A percentile compares a stretch with the other conserved stretches of the same genome.
Conservation (phyloP, 805 yeast genomes). For the Saturnispora serradocipensis region DNA sequence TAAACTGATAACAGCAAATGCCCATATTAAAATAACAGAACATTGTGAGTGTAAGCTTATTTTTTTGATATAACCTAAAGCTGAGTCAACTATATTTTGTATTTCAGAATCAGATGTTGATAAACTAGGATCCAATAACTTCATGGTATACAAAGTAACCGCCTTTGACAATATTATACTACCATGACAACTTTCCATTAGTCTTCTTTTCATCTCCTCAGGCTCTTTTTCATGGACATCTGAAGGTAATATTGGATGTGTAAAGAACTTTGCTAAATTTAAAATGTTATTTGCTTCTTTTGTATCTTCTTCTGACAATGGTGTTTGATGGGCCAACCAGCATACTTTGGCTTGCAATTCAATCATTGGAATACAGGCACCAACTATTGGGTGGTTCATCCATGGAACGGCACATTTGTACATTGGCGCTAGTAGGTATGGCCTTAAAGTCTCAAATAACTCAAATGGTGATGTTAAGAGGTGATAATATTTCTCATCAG, state of each 20-base stretch:
- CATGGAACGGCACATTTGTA: constrained; percentile 27
- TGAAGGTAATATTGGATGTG: constrained; percentile 13
- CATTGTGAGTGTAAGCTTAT: constrained; percentile 13
- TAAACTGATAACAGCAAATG: constrained; percentile 15
- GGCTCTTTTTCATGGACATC: constrained; percentile 13
- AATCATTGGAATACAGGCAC: constrained; percentile 30
- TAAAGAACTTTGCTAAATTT: constrained; percentile 12
- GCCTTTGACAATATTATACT: constrained; percentile 14
- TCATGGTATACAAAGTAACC: constrained; percentile 10
- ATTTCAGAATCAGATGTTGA: constrained; percentile 4
- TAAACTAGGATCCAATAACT: constrained; percentile 11
- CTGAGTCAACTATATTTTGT: constrained; percentile 7
- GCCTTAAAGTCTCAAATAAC: constrained; percentile 26
- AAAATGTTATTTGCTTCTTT: constrained; percentile 3
- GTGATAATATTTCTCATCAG: constrained; percentile 22
- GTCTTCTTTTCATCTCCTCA: constrained; percentile 11
- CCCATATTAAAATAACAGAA: constrained; percentile 13
- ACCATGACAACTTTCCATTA: constrained; percentile 16
- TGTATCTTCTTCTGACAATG: constrained; percentile 7
- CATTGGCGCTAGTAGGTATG: constrained; percentile 27
- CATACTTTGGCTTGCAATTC: constrained; percentile 31
- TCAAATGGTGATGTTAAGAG: constrained; percentile 35
- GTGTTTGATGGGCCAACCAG: constrained; percentile 25
- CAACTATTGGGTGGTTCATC: constrained; percentile 36
- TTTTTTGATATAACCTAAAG: constrained; percentile 9